A percentile compares a stretch with the other conserved stretches of the same genome.
phyloP scores from a whole-genome alignment of 768 basidiomycete species.

The Trametopsis cervina region DNA sequence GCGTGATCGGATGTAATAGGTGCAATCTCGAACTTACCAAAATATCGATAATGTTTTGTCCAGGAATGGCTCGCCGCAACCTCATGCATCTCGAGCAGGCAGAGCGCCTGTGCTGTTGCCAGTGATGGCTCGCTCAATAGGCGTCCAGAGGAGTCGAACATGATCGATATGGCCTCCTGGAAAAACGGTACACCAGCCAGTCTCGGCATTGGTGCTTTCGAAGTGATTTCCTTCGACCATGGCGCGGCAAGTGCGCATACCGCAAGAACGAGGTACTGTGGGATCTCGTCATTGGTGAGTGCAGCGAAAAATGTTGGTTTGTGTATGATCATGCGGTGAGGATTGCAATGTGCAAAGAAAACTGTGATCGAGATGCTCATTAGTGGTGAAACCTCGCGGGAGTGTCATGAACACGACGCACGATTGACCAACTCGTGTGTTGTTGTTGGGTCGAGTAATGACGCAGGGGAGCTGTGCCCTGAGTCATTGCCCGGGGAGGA shows the following conservation, averaged over 20 bases:
- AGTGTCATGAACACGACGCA: constrained; percentile 29
- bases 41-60: constrained; percentile 32
- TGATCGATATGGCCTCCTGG: constrained; percentile 54
- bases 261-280: constrained; percentile 62
- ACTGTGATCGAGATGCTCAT: constrained; percentile 33
- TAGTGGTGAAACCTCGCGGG: background rate
- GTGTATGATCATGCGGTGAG: constrained; percentile 69
- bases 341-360: constrained; percentile 79
- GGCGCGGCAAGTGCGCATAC: constrained; percentile 78
- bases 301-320: constrained; percentile 68
- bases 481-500: constrained; percentile 6
- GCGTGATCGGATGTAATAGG: constrained; percentile 6
- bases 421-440: constrained; percentile 72
- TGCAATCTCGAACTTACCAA: constrained; percentile 31
- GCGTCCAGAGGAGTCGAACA: constrained; percentile 66
- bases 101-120: constrained; percentile 68
- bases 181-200: constrained; percentile 33
- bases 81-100: constrained; percentile 63
- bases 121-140: constrained; percentile 58
- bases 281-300: constrained; percentile 61
- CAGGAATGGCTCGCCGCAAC: constrained; percentile 25
- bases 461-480: constrained; percentile 34
- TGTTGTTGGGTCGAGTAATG: constrained; percentile 46
- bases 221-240: constrained; percentile 56
- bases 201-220: constrained; percentile 43